Evolutionary conservation across 2,329 filamentous ascomycete species (phyloP).

Genomic region (Cladosporium halotolerans): DNA sequence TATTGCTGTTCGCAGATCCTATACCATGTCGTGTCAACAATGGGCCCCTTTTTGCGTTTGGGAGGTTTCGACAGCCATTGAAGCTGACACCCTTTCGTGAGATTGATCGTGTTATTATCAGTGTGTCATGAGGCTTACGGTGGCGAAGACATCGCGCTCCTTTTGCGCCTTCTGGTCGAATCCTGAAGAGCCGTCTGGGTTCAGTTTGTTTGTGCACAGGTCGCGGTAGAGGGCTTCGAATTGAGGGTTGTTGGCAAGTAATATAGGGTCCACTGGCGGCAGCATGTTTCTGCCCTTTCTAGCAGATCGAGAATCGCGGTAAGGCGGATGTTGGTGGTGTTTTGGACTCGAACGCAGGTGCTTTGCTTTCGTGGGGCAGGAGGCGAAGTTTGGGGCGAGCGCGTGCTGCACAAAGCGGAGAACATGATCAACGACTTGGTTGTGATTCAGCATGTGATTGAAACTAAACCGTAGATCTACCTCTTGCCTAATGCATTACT

Average conservation of each 20-base stretch:
- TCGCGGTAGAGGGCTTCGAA: constrained; percentile 43
- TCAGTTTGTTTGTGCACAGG: constrained; percentile 37
- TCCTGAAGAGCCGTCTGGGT: constrained; percentile 39
- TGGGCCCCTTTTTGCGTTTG: neutral
- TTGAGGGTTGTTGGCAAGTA: constrained; percentile 36
- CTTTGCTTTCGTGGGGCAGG: neutral
- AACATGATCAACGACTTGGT: too few species aligned
- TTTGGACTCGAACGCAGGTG: neutral
- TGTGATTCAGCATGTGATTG: too few species aligned
- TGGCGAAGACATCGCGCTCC: constrained; percentile 34
- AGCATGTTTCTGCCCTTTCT: constrained; percentile 30
- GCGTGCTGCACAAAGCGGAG: too few species aligned
- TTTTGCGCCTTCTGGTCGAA: constrained; percentile 36
- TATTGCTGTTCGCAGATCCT: constrained; percentile 35
- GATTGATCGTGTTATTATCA: neutral
- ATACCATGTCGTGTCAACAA: neutral
- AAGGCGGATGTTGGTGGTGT: neutral
- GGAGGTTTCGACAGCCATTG: too few species aligned
- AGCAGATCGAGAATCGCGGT: neutral
- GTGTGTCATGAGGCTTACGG: constrained; percentile 23
- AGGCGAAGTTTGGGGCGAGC: too few species aligned
- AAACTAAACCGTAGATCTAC: too few species aligned
- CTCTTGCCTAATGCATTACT: too few species aligned
- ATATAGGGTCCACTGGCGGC: constrained; percentile 34
- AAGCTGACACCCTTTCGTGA: too few species aligned